A percentile compares a stretch with the other conserved stretches of the same genome.
phyloP scores from a whole-genome alignment of 1,284 basidiomycete genomes.

The Boletus calvinii region DNA sequence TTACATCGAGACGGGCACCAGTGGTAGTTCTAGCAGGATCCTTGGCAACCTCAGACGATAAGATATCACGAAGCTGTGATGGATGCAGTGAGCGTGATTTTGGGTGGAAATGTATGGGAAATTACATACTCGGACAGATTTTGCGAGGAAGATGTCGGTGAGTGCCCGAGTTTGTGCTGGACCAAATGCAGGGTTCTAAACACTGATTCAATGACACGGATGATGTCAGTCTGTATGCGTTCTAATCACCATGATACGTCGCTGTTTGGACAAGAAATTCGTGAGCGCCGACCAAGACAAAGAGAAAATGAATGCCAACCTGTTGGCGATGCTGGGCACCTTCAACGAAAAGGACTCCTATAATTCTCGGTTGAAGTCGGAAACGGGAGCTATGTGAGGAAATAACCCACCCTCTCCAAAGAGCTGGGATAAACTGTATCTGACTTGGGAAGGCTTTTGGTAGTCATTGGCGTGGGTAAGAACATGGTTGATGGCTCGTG shows the following conservation, averaged over 20 bases:
- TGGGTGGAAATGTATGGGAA: neutral
- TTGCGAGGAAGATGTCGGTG: conserved; percentile 53
- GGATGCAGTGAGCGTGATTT: neutral
- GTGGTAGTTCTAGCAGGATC: conserved; percentile 13
- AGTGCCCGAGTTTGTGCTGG: conserved; percentile 52
- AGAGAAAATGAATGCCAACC: conserved; percentile 7
- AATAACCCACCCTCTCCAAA: conserved; percentile 32
- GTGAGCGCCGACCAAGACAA: neutral
- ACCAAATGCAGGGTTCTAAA: conserved; percentile 60
- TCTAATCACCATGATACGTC: conserved; percentile 12
- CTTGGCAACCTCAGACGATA: conserved; percentile 35
- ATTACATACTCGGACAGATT: conserved; percentile 44
- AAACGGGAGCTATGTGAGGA: too few relatives aligned
- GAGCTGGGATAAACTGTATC: conserved; percentile 22
- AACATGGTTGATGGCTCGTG: conserved; percentile 39
- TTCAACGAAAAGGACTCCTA: conserved; percentile 24
- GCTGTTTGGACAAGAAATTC: neutral
- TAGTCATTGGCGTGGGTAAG: conserved; percentile 38
- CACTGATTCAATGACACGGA: neutral
- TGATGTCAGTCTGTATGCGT: too few relatives aligned
- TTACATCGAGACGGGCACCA: conserved; percentile 42
- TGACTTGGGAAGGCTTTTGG: conserved; percentile 33
- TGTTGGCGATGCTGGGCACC: conserved; percentile 26
- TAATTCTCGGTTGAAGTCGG: neutral
- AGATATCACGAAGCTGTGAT: conserved; percentile 46